Evolutionary conservation across 2,329 filamentous ascomycete genomes (phyloP).

Genomic region (Pseudocercospora vitis): DNA sequence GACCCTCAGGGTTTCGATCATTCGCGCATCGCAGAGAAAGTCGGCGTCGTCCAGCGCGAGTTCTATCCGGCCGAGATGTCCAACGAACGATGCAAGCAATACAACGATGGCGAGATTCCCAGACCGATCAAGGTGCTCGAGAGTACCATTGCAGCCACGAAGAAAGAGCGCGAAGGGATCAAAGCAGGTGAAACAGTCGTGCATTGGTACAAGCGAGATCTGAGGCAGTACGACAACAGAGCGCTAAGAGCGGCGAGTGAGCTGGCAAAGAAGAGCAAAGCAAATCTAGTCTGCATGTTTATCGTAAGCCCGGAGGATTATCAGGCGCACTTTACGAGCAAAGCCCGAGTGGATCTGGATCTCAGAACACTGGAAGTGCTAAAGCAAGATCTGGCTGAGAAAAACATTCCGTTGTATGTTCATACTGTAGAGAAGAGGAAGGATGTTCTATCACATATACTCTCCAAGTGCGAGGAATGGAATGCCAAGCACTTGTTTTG

Average conservation of each 20-base stretch:
- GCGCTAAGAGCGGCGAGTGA: slow-evolving; percentile 66
- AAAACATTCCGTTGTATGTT: slow-evolving; percentile 76
- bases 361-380: slow-evolving; percentile 69
- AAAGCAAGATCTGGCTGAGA: slow-evolving; percentile 63
- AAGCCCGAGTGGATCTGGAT: slow-evolving; percentile 76
- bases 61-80: slow-evolving; percentile 88
- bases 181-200: slow-evolving; percentile 64
- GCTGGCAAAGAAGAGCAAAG: slow-evolving; percentile 63
- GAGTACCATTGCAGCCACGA: slow-evolving; percentile 62
- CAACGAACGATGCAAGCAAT: slow-evolving; percentile 72
- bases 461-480: slow-evolving; percentile 70
- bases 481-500: slow-evolving; percentile 72
- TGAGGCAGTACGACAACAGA: slow-evolving; percentile 73
- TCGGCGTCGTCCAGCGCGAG: slow-evolving; percentile 50
- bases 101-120: slow-evolving; percentile 67
- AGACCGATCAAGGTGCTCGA: slow-evolving; percentile 71
- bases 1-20: slow-evolving; percentile 36
- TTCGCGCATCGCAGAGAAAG: slow-evolving; percentile 39
- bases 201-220: slow-evolving; percentile 88
- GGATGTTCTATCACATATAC: slow-evolving; percentile 59
- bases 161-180: slow-evolving; percentile 53
- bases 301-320: slow-evolving; percentile 81
- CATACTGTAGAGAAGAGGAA: slow-evolving; percentile 69
- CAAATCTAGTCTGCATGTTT: slow-evolving; percentile 75
- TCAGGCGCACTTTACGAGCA: slow-evolving; percentile 73